Conservation (phyloP, 805 yeast species). For the Wickerhamiella vanderwaltii region DNA sequence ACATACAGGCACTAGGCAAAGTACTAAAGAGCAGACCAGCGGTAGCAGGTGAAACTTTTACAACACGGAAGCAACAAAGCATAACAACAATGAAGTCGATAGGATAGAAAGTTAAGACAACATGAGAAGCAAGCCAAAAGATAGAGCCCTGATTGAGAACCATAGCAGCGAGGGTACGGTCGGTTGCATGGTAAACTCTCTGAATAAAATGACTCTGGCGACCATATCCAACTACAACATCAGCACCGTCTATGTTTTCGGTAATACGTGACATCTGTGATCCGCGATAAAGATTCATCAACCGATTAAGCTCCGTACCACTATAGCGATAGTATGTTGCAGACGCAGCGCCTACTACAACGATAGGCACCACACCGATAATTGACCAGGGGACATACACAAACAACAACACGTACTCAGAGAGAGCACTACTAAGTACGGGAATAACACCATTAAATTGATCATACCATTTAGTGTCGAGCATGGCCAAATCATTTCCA, state of each 20-base stretch:
- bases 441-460: constrained; percentile 49
- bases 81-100: constrained; percentile 44
- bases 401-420: constrained; percentile 52
- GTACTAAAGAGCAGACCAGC: constrained; percentile 59
- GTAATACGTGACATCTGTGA: too few relatives aligned
- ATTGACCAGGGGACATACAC: constrained; percentile 67
- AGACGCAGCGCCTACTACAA: constrained; percentile 37
- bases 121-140: constrained; percentile 56
- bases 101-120: constrained; percentile 42
- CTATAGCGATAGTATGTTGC: constrained; percentile 41
- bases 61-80: constrained; percentile 48
- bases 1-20: constrained; percentile 41
- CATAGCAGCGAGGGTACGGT: constrained; percentile 57
- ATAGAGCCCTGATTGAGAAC: constrained; percentile 51
- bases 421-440: constrained; percentile 42
- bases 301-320: constrained; percentile 66
- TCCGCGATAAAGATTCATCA: too few relatives aligned
- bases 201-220: constrained; percentile 36
- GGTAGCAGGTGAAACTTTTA: constrained; percentile 48
- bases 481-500: constrained; percentile 73
- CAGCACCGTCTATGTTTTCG: constrained; percentile 55
- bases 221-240: constrained; percentile 50
- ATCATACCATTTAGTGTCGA: constrained; percentile 69
- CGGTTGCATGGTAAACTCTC: constrained; percentile 37
- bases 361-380: constrained; percentile 39